A percentile compares a stretch with the other conserved stretches of the same genome.
Conservation (phyloP, 2,329 filamentous ascomycete genomes). For the Ceratocystis variospora region DNA sequence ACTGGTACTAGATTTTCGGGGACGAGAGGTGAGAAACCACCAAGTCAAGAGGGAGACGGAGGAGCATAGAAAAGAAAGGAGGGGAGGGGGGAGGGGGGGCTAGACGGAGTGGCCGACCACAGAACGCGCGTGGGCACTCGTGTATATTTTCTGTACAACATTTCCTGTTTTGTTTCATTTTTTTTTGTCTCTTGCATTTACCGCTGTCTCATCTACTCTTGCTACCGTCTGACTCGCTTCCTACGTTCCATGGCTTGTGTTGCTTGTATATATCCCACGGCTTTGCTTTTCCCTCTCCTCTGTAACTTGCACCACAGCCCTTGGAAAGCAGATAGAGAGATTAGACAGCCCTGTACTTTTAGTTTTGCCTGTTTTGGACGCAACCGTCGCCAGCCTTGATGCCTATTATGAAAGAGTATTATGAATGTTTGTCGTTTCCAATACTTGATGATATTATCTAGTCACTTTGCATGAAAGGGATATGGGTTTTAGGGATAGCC, state of each 20-base stretch:
- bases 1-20: conserved; percentile 48
- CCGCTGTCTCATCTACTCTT: background rate
- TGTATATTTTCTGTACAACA: conserved; percentile 18
- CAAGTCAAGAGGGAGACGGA: background rate
- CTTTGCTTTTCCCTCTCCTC: background rate
- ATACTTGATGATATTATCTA: too few relatives aligned
- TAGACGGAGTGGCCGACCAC: background rate
- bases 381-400: background rate
- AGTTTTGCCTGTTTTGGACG: background rate
- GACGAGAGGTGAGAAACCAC: background rate
- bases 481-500: background rate
- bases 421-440: background rate
- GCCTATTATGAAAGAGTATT: background rate
- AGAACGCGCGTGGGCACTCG: background rate
- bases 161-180: conserved; percentile 1
- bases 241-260: background rate
- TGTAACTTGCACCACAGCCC: background rate
- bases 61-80: background rate
- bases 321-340: background rate
- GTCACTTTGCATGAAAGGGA: background rate
- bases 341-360: background rate
- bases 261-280: background rate
- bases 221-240: background rate
- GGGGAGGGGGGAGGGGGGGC: background rate
- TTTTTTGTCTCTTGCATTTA: conserved; percentile 8